Evolutionary conservation across 2,329 filamentous ascomycete genomes (phyloP).

Genomic region (Zymoseptoria passerinii): DNA sequence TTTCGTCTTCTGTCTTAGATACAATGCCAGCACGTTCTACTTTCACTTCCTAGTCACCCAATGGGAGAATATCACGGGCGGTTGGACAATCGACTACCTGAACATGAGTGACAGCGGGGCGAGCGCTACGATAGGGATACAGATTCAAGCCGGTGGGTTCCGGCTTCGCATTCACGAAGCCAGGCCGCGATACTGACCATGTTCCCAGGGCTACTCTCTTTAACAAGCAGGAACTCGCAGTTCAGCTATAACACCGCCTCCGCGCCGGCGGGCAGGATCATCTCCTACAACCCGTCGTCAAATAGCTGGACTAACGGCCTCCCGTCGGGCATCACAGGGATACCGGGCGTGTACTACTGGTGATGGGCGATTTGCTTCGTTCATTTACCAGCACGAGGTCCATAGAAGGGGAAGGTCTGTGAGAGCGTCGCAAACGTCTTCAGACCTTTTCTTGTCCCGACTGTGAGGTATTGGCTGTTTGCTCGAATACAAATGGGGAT

Average conservation of each 20-base stretch:
- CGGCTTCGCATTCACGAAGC: too few relatives aligned
- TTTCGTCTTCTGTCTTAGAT: neutral
- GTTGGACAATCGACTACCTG: conserved; percentile 9
- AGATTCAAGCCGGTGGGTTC: conserved; percentile 3
- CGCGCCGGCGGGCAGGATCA: neutral
- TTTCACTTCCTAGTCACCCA: conserved; percentile 15
- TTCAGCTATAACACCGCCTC: neutral
- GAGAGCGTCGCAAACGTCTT: too few relatives aligned
- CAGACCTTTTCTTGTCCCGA: too few relatives aligned
- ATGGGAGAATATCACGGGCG: conserved; percentile 3
- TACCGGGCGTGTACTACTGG: neutral
- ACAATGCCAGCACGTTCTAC: conserved; percentile 6
- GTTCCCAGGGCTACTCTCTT: too few relatives aligned
- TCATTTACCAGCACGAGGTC: too few relatives aligned
- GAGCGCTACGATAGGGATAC: conserved; percentile 8
- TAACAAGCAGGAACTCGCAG: neutral
- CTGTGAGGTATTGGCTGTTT: too few relatives aligned
- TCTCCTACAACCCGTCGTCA: neutral
- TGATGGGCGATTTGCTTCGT: neutral
- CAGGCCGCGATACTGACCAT: too few relatives aligned
- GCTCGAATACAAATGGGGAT: too few relatives aligned
- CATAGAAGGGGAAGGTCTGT: too few relatives aligned
- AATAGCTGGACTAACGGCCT: neutral
- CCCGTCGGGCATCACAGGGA: neutral
- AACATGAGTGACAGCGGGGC: conserved; percentile 8